Evolutionary conservation across 2,329 filamentous ascomycete species (phyloP).

Genomic region (Allantophomopsis cytisporea): DNA sequence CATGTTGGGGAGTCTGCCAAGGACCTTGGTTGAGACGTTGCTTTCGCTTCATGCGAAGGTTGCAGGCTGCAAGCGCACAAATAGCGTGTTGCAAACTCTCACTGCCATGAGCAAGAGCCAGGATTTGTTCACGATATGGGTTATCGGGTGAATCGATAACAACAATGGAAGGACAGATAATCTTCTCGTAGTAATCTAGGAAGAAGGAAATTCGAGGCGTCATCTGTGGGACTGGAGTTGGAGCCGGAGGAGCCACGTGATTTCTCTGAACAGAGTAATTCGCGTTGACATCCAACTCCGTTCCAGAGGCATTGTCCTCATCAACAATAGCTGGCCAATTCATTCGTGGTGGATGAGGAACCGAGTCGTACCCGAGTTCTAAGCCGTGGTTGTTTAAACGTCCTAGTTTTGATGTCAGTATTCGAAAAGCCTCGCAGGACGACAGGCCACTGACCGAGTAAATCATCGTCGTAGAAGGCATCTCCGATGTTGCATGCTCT

Average conservation of each 20-base stretch:
- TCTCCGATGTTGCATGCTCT: conserved; percentile 6
- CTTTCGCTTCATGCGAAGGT: conserved; percentile 72
- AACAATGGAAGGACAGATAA: conserved; percentile 84
- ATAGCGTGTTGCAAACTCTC: conserved; percentile 85
- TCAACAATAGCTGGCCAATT: conserved; percentile 18
- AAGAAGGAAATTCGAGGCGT: conserved; percentile 75
- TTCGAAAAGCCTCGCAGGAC: conserved; percentile 1
- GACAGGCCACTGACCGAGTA: conserved; percentile 19
- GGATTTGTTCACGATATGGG: conserved; percentile 72
- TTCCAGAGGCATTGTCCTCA: conserved; percentile 17
- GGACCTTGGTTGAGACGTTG: conserved; percentile 42
- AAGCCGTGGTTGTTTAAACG: conserved; percentile 11
- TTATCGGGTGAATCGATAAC: conserved; percentile 79
- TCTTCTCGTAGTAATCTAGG: conserved; percentile 87
- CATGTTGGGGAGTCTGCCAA: conserved; percentile 25
- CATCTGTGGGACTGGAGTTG: conserved; percentile 41
- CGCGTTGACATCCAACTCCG: conserved; percentile 12
- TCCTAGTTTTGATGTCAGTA: conserved; percentile 3
- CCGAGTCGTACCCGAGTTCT: conserved; percentile 14
- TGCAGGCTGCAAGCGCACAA: conserved; percentile 78
- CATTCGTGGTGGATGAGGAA: conserved; percentile 15
- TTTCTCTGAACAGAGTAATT: conserved; percentile 12
- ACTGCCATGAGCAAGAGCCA: conserved; percentile 64
- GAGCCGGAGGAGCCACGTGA: conserved; percentile 19
- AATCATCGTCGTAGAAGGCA: conserved; percentile 21